Conservation (phyloP, 2,329 filamentous ascomycete genomes). For the Aspergillus sp. region DNA sequence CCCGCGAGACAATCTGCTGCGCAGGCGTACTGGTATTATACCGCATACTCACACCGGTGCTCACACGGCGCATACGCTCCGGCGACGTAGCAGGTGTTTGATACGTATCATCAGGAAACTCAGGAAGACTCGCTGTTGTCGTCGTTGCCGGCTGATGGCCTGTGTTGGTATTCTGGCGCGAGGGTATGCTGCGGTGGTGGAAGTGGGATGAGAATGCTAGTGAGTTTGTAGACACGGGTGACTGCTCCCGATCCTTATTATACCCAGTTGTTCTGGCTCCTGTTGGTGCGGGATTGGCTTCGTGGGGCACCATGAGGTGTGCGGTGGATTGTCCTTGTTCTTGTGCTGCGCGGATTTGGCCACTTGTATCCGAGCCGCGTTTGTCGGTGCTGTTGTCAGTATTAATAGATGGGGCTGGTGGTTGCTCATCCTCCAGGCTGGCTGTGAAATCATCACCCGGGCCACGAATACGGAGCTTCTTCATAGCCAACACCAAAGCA, state of each 20-base stretch:
- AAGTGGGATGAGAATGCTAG: constrained; percentile 1
- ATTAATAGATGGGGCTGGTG: constrained; percentile 40
- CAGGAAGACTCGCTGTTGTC: not conserved
- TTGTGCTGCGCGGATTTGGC: not conserved
- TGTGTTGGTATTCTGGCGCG: constrained; percentile 7
- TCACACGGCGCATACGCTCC: constrained; percentile 15
- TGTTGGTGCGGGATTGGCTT: no score
- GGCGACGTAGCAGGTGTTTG: constrained; percentile 21
- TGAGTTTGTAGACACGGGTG: not conserved
- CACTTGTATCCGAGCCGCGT: constrained; percentile 42
- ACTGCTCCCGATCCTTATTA: not conserved
- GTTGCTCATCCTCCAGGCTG: constrained; percentile 11
- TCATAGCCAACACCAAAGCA: constrained; percentile 74
- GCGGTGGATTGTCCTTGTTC: not conserved
- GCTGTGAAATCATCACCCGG: constrained; percentile 63
- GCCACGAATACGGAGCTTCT: constrained; percentile 76
- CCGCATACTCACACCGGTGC: not conserved
- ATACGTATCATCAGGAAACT: constrained; percentile 6
- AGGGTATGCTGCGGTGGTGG: constrained; percentile 23
- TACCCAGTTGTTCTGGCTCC: no score
- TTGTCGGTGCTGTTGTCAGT: constrained; percentile 59
- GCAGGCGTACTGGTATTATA: not conserved
- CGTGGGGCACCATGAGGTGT: not conserved
- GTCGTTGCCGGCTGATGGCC: not conserved
- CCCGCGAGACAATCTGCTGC: not conserved